phyloP scores from a whole-genome alignment of 805 yeast species.

The Starmerella stigmatis region DNA sequence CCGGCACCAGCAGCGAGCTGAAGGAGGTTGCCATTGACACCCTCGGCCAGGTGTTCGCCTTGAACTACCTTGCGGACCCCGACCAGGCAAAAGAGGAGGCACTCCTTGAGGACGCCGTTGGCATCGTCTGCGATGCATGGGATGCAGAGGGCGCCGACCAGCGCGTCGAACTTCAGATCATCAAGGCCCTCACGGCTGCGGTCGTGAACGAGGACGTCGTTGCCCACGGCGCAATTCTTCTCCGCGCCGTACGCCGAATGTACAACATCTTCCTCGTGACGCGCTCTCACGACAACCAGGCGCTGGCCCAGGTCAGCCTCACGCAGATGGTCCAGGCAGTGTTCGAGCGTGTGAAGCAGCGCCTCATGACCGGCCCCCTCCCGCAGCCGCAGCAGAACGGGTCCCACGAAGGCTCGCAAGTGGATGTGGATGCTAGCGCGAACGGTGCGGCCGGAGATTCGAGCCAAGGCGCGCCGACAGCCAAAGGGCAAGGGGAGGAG shows the following conservation, averaged over 20 bases:
- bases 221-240: conserved; percentile 78
- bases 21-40: conserved; percentile 72
- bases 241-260: conserved; percentile 86
- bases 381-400: not conserved
- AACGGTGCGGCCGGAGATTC: not conserved
- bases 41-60: conserved; percentile 79
- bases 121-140: conserved; percentile 73
- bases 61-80: conserved; percentile 51
- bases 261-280: conserved; percentile 87
- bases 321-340: conserved; percentile 82
- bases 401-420: not conserved
- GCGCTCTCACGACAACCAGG: conserved; percentile 70
- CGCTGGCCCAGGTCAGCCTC: conserved; percentile 88
- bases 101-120: conserved; percentile 70
- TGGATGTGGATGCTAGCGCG: not conserved
- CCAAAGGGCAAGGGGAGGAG: not conserved
- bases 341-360: conserved; percentile 54
- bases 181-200: conserved; percentile 82
- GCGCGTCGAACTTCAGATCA: conserved; percentile 80
- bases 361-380: conserved; percentile 4
- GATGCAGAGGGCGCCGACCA: conserved; percentile 90
- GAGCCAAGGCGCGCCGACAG: not conserved
- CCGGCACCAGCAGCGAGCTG: conserved; percentile 47
- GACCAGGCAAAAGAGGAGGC: conserved; percentile 32
- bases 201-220: conserved; percentile 69